phyloP scores from a whole-genome alignment of 176 grass and related monocot genomes.

The Hsuehochloa calcarea region DNA sequence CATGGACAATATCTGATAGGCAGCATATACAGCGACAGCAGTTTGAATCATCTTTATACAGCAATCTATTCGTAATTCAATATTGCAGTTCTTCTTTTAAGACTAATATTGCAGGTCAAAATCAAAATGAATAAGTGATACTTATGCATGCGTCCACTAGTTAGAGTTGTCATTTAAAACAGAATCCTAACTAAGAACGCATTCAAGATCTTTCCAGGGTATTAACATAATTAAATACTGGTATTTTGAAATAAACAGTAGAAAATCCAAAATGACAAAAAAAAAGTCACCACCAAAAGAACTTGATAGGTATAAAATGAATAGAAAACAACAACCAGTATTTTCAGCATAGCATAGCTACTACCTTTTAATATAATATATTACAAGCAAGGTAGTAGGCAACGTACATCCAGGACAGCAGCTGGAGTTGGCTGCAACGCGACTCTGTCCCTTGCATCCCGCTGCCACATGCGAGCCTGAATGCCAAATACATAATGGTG shows the following conservation, averaged over 20 bases:
- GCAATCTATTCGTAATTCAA: not conserved
- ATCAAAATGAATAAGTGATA: not conserved
- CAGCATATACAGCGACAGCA: not conserved
- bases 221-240: not conserved
- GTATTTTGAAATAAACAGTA: not conserved
- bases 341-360: not conserved
- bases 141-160: not conserved
- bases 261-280: not conserved
- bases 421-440: constrained; percentile 86
- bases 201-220: not conserved
- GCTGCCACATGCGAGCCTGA: constrained; percentile 93
- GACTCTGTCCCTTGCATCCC: constrained; percentile 69
- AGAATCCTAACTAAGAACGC: not conserved
- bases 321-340: not conserved
- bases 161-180: not conserved
- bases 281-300: not conserved
- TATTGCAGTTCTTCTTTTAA: not conserved
- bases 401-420: constrained; percentile 82
- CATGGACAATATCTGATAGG: not conserved
- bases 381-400: not conserved
- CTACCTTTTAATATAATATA: not conserved
- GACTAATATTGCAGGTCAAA: not conserved
- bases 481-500: constrained; percentile 8
- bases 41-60: not conserved
- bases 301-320: not conserved